Conservation (phyloP, 352 stramenopile genomes). For the Phytopythium montanum region DNA sequence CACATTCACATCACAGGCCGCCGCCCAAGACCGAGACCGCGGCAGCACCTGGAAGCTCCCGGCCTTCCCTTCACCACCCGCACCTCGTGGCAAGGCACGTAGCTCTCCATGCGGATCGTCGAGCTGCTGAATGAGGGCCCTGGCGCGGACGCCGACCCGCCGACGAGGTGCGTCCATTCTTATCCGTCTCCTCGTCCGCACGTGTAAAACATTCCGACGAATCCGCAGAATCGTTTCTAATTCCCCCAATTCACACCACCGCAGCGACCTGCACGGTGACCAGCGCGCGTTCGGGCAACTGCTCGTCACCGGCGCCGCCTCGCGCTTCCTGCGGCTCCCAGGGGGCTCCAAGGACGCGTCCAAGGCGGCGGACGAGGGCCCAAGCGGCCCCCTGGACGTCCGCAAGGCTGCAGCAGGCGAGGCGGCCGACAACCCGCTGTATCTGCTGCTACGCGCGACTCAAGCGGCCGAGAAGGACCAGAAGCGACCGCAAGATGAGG, state of each 20-base stretch:
- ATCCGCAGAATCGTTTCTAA: neutral
- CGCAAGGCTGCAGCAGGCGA: neutral
- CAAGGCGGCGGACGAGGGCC: neutral
- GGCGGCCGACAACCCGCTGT: conserved; percentile 5
- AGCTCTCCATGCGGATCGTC: conserved; percentile 7
- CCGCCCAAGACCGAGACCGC: neutral
- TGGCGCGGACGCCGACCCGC: neutral
- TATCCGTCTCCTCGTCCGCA: no score
- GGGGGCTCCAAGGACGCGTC: neutral
- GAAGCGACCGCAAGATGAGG: neutral
- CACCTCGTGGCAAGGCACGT: no score
- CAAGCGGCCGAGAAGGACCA: conserved; percentile 2
- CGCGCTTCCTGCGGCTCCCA: neutral
- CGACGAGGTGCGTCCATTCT: conserved; percentile 5
- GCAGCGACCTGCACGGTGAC: neutral
- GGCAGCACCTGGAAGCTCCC: no score
- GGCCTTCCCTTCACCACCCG: neutral
- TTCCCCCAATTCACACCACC: neutral
- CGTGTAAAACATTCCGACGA: no score
- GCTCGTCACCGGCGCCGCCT: neutral
- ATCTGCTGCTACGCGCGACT: conserved; percentile 5
- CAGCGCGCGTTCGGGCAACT: conserved; percentile 9
- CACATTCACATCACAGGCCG: neutral
- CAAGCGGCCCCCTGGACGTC: neutral
- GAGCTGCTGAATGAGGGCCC: conserved; percentile 10